phyloP scores from a whole-genome alignment of 2,329 filamentous ascomycete genomes.

The Cytospora schulzeri region DNA sequence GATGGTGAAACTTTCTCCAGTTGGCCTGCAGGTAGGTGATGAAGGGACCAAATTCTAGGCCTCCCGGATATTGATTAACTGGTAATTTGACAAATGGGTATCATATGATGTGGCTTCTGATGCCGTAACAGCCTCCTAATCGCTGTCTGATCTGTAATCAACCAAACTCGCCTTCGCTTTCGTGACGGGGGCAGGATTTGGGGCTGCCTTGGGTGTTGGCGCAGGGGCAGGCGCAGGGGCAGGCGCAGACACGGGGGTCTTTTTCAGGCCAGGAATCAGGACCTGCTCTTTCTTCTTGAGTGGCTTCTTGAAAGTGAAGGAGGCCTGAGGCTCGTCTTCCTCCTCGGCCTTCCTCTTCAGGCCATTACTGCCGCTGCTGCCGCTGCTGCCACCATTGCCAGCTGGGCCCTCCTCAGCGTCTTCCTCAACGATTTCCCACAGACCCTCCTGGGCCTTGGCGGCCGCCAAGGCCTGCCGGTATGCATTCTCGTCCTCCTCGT shows the following conservation, averaged over 20 bases:
- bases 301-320: constrained; percentile 72
- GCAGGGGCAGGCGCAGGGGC: not conserved
- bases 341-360: constrained; percentile 38
- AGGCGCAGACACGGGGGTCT: constrained; percentile 55
- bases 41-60: not conserved
- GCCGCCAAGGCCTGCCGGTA: constrained; percentile 77
- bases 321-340: constrained; percentile 41
- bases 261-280: constrained; percentile 82
- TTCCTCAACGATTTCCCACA: constrained; percentile 54
- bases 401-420: constrained; percentile 33
- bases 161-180: constrained; percentile 18
- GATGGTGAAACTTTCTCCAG: not conserved
- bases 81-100: constrained; percentile 11
- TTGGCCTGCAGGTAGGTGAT: not conserved
- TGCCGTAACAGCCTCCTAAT: constrained; percentile 6
- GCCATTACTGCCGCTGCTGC: constrained; percentile 35
- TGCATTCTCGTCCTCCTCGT: constrained; percentile 80
- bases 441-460: constrained; percentile 51
- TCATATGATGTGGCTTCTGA: constrained; percentile 16
- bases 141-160: constrained; percentile 20
- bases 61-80: not conserved
- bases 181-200: constrained; percentile 4
- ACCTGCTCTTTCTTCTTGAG: constrained; percentile 85
- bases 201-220: not conserved
- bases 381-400: constrained; percentile 29